Evolutionary conservation across 306 rosid species (phyloP).

Genomic region (Lathyrus aphaca): DNA sequence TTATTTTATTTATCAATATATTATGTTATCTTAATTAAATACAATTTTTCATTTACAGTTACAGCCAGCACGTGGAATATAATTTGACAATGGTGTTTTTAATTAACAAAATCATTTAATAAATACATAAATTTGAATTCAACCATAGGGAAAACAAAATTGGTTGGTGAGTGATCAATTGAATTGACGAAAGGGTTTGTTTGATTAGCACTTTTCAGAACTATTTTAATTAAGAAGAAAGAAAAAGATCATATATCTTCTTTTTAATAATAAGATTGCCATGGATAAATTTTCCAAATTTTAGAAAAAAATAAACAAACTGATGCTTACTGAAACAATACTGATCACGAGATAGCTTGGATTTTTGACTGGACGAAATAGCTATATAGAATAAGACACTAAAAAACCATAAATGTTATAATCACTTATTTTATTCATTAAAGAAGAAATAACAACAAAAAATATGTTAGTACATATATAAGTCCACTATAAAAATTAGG

Average conservation of each 20-base stretch:
- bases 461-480: no score
- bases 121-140: background rate
- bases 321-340: background rate
- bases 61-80: background rate
- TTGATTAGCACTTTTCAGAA: background rate
- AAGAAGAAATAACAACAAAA: no score
- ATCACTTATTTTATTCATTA: no score
- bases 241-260: background rate
- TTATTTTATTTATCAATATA: no score
- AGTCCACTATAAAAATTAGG: no score
- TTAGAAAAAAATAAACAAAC: background rate
- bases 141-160: background rate
- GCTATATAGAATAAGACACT: background rate
- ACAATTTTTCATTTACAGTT: background rate
- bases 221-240: no score
- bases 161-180: constrained; percentile 30
- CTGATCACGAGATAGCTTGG: background rate
- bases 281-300: background rate
- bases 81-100: background rate
- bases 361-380: background rate
- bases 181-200: background rate
- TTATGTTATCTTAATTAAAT: no score
- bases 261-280: background rate
- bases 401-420: background rate
- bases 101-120: background rate